Base-by-base conservation (phyloP, 495 filamentous ascomycete species). In the Penicillium odoratum region DNA sequence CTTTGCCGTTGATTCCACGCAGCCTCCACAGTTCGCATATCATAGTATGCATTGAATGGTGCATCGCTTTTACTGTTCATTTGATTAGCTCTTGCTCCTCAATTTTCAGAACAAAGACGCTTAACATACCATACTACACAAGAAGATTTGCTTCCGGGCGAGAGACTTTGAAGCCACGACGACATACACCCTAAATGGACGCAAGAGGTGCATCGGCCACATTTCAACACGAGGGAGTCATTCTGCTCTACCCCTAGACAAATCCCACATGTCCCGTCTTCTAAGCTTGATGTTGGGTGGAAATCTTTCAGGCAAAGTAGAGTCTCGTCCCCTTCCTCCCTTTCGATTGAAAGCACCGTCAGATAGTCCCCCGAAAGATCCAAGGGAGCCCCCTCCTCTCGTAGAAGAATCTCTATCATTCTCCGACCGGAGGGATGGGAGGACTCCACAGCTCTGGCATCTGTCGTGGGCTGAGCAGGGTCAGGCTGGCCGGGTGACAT, bases 161-260 rank as follows among this genome's bases (percentile, higher is more conserved):
- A 21, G 33, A 30, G 13, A 36, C 11, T n/a, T 18, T 33, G 6
- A 13, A 51, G 49, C 49, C 49, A 51, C 30, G 31, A 8, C 18
- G 30, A 34, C 49, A 51, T 51, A 51, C 31, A 51, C 7, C 18
- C 49, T 38, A 51, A 51, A 25, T 51, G 49, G 0, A 51, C 29
- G 8, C 15, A 9, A 18, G 49, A n/a, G 25, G 18, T 38, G 49
- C 49, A 51, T 34, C 31, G 16, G 15, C 49, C 16, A 51, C 49
- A 51, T 34, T 51, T 51, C 31, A 51, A 38, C 11, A 51, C 29
- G 5, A 51, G 30, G 33, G 31, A 26, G 30, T 51, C 49, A 18
- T n/a, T 15, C 33, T 16, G 49, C 30, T 34, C 49, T 40, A 16
- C 49, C 31, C 18, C 30, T 25, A 31, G 49, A 38, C 31, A 51